Base-by-base conservation (phyloP, 2,329 filamentous ascomycete species). In the Penicillium freii region DNA sequence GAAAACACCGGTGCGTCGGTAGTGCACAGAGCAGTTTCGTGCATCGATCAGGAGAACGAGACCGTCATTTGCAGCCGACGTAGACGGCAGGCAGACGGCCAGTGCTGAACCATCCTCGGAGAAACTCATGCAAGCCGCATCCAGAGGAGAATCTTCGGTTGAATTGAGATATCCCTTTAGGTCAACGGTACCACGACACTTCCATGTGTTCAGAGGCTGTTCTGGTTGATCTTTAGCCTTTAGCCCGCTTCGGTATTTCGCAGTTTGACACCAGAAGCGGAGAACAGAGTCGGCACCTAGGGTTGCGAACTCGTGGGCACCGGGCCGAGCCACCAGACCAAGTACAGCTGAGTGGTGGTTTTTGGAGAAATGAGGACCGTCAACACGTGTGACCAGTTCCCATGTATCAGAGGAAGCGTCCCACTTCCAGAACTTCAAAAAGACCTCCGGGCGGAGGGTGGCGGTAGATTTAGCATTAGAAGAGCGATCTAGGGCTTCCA, bases 401-500 rank as follows among this genome's bases (percentile, higher is more conserved):
- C 94, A 91, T 15, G 65, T 78, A 69, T 69, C 84, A 70, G 69
- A 80, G 69, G 67, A 80, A 68, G 67, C 79, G 69, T 75, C 84
- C 85, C 75, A 89, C 75, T 72, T 87, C 94, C 94, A 99, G 72
- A 99, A 94, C 71, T 96, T 97, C 49, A 99, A 80, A 67, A 89
- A 90, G 0, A 92, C 84, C 71, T 97, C 93, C 9, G 60, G 43
- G 82, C 55, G 64, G 31, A 49, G 39, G 8, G 50, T 33, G 27
- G 51, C 42, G 2, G 82, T 60, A 79, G 81, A 60, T 60, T 69
- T 75, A 74, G 40, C 57, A 39, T 62, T 64, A 33, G 40, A 45
- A 46, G 50, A 46, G 15, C 73, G 67, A 51, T 80, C 74, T 29
- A 89, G 73, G 55, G 82, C 82, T 39, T 84, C 81, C 15, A 90